Conservation (phyloP, 352 stramenopile genomes). For the Globisporangium nagaii region DNA sequence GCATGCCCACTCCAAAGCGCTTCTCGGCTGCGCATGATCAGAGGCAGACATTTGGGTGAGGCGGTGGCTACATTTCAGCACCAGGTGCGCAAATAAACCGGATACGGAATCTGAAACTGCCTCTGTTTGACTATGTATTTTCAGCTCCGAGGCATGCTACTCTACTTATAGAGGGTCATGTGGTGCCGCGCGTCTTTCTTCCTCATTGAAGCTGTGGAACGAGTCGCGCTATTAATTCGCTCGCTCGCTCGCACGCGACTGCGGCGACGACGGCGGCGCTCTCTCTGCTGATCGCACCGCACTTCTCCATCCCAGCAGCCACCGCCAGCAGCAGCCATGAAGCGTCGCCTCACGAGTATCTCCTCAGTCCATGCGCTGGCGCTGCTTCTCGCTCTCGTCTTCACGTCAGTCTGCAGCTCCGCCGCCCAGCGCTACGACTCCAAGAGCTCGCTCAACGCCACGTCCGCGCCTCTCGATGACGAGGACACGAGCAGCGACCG, state of each 20-base stretch:
- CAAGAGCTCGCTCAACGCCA: constrained; percentile 1
- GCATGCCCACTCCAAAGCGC: too few species aligned
- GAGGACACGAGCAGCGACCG: background rate
- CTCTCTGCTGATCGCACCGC: too few species aligned
- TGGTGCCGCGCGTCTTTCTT: background rate
- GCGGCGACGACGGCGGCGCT: too few species aligned
- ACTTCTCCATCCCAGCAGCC: background rate
- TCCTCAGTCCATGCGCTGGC: background rate
- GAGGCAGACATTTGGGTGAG: too few species aligned
- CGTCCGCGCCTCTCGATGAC: background rate
- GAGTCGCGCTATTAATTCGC: constrained; percentile 1
- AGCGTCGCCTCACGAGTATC: background rate
- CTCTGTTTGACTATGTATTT: too few species aligned
- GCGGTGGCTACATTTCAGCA: background rate
- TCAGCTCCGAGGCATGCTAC: too few species aligned
- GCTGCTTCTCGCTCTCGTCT: background rate
- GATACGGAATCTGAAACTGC: too few species aligned
- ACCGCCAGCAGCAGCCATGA: background rate
- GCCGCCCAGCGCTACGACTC: too few species aligned
- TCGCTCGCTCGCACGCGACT: background rate
- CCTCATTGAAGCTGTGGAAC: constrained; percentile 6
- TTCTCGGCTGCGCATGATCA: too few species aligned
- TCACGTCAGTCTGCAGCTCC: background rate
- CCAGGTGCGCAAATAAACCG: background rate
- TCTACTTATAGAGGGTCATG: background rate